Base-by-base conservation (phyloP, 2,329 filamentous ascomycete genomes). In the Aspergillus luchuensis region DNA sequence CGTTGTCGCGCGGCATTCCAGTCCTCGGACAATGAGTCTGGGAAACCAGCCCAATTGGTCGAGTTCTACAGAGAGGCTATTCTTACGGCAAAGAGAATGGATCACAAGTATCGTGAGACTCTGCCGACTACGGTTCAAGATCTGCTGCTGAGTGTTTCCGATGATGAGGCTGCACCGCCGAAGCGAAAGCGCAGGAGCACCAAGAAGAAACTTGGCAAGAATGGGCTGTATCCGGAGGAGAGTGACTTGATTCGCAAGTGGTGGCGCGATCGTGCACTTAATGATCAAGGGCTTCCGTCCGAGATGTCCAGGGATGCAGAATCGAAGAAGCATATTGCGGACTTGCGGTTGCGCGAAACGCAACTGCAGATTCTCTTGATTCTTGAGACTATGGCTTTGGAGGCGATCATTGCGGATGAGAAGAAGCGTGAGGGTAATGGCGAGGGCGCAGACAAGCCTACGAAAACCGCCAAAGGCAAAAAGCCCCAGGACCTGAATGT, bases 331-430 rank as follows among this genome's bases (percentile, higher is more conserved):
- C 71, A 76, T 49, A 65, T 81, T 10, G 74, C 75, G 10, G 79
- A 81, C 52, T 67, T 82, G 50, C 76, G 81, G 52, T 68, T 80
- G 48, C 75, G 81, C 39, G 81, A 83, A 62, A 81, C 79, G 1
- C 78, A 82, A 60, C 69, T 83, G 50, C 81, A 83, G 64, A 78
- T 82, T 36, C 72, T 83, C n/a, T 68, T 82, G 33, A 78, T 82
- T 47, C 68, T 83, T 13, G 81, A 83, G 65, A 74, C 77, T 15
- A 76, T 83, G 60, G 73, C 76, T 36, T 63, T 81, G n/a, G 78
- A 81, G 60, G 66, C 69, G 15, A 64, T 61, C 54, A 17, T 62
- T 15, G 50, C 68, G 47, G 57, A 67, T 15, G 66, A 67, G 15
- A 66, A 61, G 48, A 66, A 65, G 5, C 13, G 62, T 17, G 63